Evolutionary conservation across 2,329 filamentous ascomycete species (phyloP), one percentile per base, ranked within the genome.

Genomic region (Xylariaceae sp.): DNA sequence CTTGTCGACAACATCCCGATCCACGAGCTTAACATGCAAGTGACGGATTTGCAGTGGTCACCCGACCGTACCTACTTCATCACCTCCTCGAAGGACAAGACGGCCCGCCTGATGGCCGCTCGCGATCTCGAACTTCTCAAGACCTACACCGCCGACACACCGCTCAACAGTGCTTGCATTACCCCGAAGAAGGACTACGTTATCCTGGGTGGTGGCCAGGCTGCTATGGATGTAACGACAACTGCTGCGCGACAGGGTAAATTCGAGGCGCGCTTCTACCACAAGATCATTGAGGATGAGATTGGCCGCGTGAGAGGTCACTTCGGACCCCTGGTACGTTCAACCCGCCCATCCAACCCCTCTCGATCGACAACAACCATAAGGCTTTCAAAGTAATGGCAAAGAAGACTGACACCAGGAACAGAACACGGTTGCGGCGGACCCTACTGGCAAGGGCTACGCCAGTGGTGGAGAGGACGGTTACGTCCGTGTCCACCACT

Each of bases 261-360:
- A 80, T 99, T 99, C 81, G 94, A 99, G 78, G 94, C 94, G 50
- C 88, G 94, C 67, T 99, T 99, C 84, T 99, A 97, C 83, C 94
- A 99, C 87, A 97, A 96, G 84, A 88, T 99, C 75, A 97, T 99
- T 75, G 92, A 96, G 78, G 93, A 99, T 77, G 94, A 99, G 81
- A 93, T 97, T 72, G 94, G 94, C 68, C 88, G 94, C 81, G 94
- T 99, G 66, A 86, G 92, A 73, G 94, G 94, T 65, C 94, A 99
- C 77, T 99, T 99, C 78, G 94, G 94, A 73, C 94, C 89, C 67
- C 82, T 97, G 73, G 76, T 78, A 73, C 60, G 76, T 70, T 48
- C 17, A 55, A n/a, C 17, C 10, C 17, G 9, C 17, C 17, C 42
- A 30, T 39, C 6, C 5, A 10, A 56, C 2, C 17, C 15, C 44